These are phyloP conservation scores for Torrubiella hemipterigena DNA, from an alignment of 2,329 filamentous ascomycete genomes.

Conservation along the genomic window DNA sequence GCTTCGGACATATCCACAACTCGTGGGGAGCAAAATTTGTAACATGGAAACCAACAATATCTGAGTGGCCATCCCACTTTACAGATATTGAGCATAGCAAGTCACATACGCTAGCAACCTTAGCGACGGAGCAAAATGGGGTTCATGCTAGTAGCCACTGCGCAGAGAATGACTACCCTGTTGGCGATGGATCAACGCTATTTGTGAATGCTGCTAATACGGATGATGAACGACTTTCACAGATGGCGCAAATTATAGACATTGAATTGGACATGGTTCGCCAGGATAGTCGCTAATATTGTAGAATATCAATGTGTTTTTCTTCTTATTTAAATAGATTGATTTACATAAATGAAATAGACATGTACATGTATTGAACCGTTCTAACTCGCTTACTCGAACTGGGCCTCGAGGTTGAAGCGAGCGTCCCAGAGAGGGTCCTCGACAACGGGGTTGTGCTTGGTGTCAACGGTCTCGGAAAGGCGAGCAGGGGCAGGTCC, in stretches of 20 bases:
- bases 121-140: constrained; percentile 10
- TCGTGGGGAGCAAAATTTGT: constrained; percentile 29
- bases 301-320: too few species aligned
- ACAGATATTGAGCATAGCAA: constrained; percentile 33
- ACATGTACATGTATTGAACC: too few species aligned
- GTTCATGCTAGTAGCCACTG: constrained; percentile 22
- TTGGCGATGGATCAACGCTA: constrained; percentile 13
- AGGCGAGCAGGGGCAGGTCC: too few species aligned
- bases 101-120: constrained; percentile 23
- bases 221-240: not conserved
- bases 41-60: constrained; percentile 25
- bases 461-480: too few species aligned
- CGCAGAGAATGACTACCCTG: constrained; percentile 12
- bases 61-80: constrained; percentile 26
- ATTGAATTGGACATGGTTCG: too few species aligned
- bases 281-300: too few species aligned
- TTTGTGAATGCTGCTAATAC: constrained; percentile 12
- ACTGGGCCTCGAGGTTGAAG: too few species aligned
- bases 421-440: too few species aligned
- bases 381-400: too few species aligned
- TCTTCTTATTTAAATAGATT: too few species aligned
- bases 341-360: too few species aligned
- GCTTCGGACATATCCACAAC: constrained; percentile 22
- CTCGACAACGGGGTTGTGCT: not conserved
- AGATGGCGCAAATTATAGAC: not conserved